Percentiles rank a stretch among this genome's conserved stretches.
Conservation (phyloP, 2,329 filamentous ascomycete genomes). For the Amphichorda felina region DNA sequence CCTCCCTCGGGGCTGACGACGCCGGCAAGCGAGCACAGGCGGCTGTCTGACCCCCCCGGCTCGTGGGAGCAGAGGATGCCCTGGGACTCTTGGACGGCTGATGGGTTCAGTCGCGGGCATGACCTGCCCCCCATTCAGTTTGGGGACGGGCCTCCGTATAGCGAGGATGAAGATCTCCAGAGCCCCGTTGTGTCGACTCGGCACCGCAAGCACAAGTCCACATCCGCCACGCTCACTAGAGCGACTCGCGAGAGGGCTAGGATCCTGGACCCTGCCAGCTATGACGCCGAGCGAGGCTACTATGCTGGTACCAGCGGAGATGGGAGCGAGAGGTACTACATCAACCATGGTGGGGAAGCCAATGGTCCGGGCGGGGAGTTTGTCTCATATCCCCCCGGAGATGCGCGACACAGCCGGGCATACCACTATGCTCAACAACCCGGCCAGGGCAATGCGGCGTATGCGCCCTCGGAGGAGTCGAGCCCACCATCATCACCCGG, state of each 20-base stretch:
- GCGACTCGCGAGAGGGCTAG: not conserved
- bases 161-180: constrained; percentile 89
- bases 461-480: constrained; percentile 33
- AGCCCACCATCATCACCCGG: constrained; percentile 48
- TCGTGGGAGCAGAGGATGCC: constrained; percentile 60
- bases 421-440: constrained; percentile 30
- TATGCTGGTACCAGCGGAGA: constrained; percentile 57
- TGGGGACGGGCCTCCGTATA: constrained; percentile 82
- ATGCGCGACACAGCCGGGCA: constrained; percentile 44
- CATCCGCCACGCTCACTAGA: constrained; percentile 30
- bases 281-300: constrained; percentile 51
- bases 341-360: constrained; percentile 55
- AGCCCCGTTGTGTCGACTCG: constrained; percentile 79
- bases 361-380: constrained; percentile 71
- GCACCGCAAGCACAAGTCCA: constrained; percentile 77
- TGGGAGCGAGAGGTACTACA: constrained; percentile 64
- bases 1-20: constrained; percentile 75
- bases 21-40: constrained; percentile 65
- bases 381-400: constrained; percentile 62
- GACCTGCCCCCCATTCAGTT: constrained; percentile 76
- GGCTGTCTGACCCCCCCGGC: constrained; percentile 72
- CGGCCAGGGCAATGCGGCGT: constrained; percentile 29
- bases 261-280: constrained; percentile 31
- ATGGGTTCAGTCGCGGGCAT: constrained; percentile 47
- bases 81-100: constrained; percentile 44